phyloP scores from a whole-genome alignment of 805 yeast species.

The Ogataea sp. region DNA sequence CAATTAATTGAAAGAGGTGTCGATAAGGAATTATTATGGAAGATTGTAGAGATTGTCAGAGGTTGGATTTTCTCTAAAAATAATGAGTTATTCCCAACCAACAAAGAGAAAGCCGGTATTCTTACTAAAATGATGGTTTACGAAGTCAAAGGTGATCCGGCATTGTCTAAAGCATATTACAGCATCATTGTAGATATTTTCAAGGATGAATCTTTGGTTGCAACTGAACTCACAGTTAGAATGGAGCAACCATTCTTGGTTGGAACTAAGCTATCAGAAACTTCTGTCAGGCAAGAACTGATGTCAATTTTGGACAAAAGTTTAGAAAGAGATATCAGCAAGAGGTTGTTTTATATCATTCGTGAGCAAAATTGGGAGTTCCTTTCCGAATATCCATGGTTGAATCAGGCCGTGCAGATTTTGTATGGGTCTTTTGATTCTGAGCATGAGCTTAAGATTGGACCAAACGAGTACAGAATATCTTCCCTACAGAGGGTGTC shows the following conservation, averaged over 20 bases:
- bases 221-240: slow-evolving; percentile 85
- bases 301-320: slow-evolving; percentile 75
- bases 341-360: slow-evolving; percentile 78
- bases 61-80: slow-evolving; percentile 78
- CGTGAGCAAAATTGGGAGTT: slow-evolving; percentile 97
- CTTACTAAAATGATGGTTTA: slow-evolving; percentile 89
- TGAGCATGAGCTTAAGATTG: slow-evolving; percentile 37
- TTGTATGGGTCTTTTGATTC: slow-evolving; percentile 69
- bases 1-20: slow-evolving; percentile 84
- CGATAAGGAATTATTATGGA: slow-evolving; percentile 65
- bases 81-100: slow-evolving; percentile 82
- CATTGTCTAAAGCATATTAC: slow-evolving; percentile 70
- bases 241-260: slow-evolving; percentile 95
- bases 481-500: slow-evolving; percentile 42
- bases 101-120: slow-evolving; percentile 93
- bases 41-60: slow-evolving; percentile 70
- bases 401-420: slow-evolving; percentile 85
- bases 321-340: slow-evolving; percentile 67
- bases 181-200: slow-evolving; percentile 83
- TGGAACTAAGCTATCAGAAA: slow-evolving; percentile 82
- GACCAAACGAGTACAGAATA: slow-evolving; percentile 40
- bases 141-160: slow-evolving; percentile 80
- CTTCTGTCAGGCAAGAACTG: slow-evolving; percentile 62
- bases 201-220: slow-evolving; percentile 65
- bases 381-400: slow-evolving; percentile 88